These are phyloP conservation scores for slime mould (Dictyostelium discoideum) DNA, from an alignment of 78 protist genomes.

Conservation along the genomic window dicty_2.7 NC_007088.5:239001-239500, in stretches of 20 bases:
- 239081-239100: not conserved
- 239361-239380: not conserved
- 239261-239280: not conserved
- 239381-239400: not conserved
- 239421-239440: not conserved
- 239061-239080: not conserved
- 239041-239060: not conserved
- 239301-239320: not conserved
- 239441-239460: too few species aligned
- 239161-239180: not conserved
- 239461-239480: too few species aligned
- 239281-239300: not conserved
- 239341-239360: not conserved
- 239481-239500: too few species aligned
- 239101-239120: not conserved
- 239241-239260: not conserved
- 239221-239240: not conserved
- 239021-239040: not conserved
- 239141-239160: too few species aligned
- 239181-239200: not conserved
- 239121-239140: not conserved
- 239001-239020: not conserved
- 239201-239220: not conserved
- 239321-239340: not conserved
- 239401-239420: not conserved